Conservation (phyloP, 768 basidiomycete species). For the Boletus bicolor region DNA sequence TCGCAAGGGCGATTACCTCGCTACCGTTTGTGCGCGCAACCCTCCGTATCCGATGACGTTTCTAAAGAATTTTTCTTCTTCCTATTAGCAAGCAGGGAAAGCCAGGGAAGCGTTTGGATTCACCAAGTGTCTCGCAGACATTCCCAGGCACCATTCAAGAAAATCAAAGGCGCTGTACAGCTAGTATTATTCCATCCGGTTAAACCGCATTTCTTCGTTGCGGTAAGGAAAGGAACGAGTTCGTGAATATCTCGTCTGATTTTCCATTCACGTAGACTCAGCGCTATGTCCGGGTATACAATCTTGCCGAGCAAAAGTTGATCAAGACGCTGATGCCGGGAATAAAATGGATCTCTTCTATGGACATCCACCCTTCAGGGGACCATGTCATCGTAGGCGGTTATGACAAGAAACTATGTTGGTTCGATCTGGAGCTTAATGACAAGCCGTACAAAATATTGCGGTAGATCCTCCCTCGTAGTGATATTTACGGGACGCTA, state of each 20-base stretch:
- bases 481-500: slow-evolving; percentile 5
- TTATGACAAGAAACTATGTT: slow-evolving; percentile 95
- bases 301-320: slow-evolving; percentile 89
- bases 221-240: slow-evolving; percentile 53
- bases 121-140: slow-evolving; percentile 92
- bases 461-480: slow-evolving; percentile 46
- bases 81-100: slow-evolving; percentile 55
- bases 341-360: slow-evolving; percentile 93
- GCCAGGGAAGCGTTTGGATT: slow-evolving; percentile 87
- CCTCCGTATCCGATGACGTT: slow-evolving; percentile 4
- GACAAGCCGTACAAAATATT: slow-evolving; percentile 97
- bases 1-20: slow-evolving; percentile 90
- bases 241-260: slow-evolving; percentile 12
- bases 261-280: slow-evolving; percentile 63
- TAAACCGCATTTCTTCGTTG: slow-evolving; percentile 96
- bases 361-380: slow-evolving; percentile 95
- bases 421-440: slow-evolving; percentile 97
- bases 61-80: slow-evolving; percentile 9
- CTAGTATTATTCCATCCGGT: slow-evolving; percentile 90
- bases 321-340: slow-evolving; percentile 94
- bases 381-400: slow-evolving; percentile 97
- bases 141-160: slow-evolving; percentile 97
- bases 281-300: slow-evolving; percentile 93
- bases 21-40: slow-evolving; percentile 80
- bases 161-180: slow-evolving; percentile 88